phyloP scores from a whole-genome alignment of 163 green algal genomes.

The Smithsoniella earleae region DNA sequence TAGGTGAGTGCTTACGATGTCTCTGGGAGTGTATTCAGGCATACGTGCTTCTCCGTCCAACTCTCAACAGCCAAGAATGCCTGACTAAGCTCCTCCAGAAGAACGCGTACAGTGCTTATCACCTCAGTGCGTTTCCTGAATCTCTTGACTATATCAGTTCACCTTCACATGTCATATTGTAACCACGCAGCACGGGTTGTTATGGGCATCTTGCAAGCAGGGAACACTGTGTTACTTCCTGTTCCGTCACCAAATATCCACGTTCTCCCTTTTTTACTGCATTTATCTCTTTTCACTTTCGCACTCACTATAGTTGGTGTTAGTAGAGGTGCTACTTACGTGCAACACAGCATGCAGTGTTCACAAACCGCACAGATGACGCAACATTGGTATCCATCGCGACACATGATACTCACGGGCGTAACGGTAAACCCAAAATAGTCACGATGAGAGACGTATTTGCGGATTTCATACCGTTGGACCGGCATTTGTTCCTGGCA shows the following conservation, averaged over 20 bases:
- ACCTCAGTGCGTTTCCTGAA: conserved; percentile 14
- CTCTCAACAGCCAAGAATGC: conserved; percentile 21
- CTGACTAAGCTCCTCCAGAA: conserved; percentile 6
- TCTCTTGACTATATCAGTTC: neutral
- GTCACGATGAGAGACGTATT: conserved; percentile 12
- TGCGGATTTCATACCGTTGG: neutral
- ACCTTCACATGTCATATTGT: too few relatives aligned
- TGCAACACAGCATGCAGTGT: too few relatives aligned
- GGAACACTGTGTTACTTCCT: neutral
- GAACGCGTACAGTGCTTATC: neutral
- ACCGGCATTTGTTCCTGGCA: conserved; percentile 10
- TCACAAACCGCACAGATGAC: conserved; percentile 28
- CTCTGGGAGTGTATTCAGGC: neutral
- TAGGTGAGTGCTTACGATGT: neutral
- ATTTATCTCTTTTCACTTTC: neutral
- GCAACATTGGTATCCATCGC: conserved; percentile 9
- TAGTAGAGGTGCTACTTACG: too few relatives aligned
- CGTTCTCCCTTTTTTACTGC: neutral
- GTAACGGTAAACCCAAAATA: neutral
- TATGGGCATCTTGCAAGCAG: too few relatives aligned
- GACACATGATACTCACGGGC: conserved; percentile 21
- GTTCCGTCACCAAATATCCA: neutral
- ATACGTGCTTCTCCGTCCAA: conserved; percentile 26
- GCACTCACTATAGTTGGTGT: neutral
- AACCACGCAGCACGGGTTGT: too few relatives aligned